These are phyloP conservation scores for Penicillium odoratum DNA, from an alignment of 495 filamentous ascomycete species.

Conservation along the genomic window DNA sequence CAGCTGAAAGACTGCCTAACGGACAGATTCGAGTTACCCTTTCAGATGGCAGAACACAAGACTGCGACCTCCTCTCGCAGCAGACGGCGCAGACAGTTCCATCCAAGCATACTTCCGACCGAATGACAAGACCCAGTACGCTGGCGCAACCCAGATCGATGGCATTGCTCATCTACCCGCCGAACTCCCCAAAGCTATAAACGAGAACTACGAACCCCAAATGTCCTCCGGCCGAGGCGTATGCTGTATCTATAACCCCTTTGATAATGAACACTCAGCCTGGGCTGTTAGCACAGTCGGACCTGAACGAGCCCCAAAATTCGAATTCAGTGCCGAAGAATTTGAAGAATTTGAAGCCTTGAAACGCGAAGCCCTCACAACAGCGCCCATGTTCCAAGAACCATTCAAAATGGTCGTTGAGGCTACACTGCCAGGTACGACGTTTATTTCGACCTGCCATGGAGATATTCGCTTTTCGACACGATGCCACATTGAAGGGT, in stretches of 20 bases:
- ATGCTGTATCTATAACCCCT: slow-evolving; percentile 13
- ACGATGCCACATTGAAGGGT: slow-evolving; percentile 2
- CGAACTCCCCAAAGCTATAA: slow-evolving; percentile 6
- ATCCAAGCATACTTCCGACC: slow-evolving; percentile 12
- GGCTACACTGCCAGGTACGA: slow-evolving; percentile 4
- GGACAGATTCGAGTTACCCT: slow-evolving; percentile 7
- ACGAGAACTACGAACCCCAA: slow-evolving; percentile 7
- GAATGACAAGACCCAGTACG: slow-evolving; percentile 7
- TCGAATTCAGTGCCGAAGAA: background rate
- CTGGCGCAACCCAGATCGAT: slow-evolving; percentile 15
- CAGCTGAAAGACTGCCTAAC: slow-evolving; percentile 1
- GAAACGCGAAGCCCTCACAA: slow-evolving; percentile 10
- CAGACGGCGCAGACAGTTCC: slow-evolving; percentile 10
- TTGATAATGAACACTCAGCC: slow-evolving; percentile 5
- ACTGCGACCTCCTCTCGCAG: slow-evolving; percentile 17
- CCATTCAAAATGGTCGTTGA: slow-evolving; percentile 13
- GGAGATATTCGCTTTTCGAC: slow-evolving; percentile 11
- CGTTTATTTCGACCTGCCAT: slow-evolving; percentile 15
- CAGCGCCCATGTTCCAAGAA: slow-evolving; percentile 14
- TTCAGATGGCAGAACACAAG: background rate
- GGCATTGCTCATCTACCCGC: slow-evolving; percentile 8
- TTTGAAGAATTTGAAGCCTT: slow-evolving; percentile 3
- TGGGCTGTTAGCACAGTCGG: slow-evolving; percentile 11
- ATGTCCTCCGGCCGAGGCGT: slow-evolving; percentile 18
- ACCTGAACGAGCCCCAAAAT: slow-evolving; percentile 8